Conservation (phyloP, 2,329 filamentous ascomycete species). For the Alternaria angustiovoidea region DNA sequence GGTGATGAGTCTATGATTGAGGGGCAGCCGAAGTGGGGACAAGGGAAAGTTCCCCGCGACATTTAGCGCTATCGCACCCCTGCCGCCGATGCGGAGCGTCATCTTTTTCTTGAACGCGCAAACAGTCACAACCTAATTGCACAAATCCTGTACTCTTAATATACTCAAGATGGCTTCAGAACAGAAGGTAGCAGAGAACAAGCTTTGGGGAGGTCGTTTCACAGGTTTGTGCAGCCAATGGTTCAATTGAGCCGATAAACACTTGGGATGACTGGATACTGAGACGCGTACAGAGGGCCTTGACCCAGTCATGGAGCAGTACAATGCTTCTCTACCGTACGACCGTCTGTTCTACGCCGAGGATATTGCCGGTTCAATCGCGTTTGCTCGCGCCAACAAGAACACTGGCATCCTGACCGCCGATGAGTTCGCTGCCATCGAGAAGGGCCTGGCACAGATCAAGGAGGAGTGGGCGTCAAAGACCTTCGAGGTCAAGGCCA, state of each 20-base stretch:
- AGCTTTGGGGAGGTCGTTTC: slow-evolving; percentile 51
- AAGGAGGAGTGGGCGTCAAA: slow-evolving; percentile 58
- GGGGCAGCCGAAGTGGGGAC: slow-evolving; percentile 2
- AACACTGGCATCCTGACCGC: slow-evolving; percentile 76
- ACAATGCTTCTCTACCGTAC: slow-evolving; percentile 83
- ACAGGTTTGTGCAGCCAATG: slow-evolving; percentile 12
- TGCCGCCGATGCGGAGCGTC: slow-evolving; percentile 36
- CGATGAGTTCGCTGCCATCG: slow-evolving; percentile 77
- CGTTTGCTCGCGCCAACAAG: slow-evolving; percentile 81
- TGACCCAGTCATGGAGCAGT: slow-evolving; percentile 85
- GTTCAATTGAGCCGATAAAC: neutral
- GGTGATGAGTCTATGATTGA: neutral
- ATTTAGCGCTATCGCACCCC: slow-evolving; percentile 21
- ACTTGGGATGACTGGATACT: slow-evolving; percentile 16
- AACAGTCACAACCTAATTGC: slow-evolving; percentile 32
- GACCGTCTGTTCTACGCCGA: slow-evolving; percentile 80
- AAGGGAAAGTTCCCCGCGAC: slow-evolving; percentile 11
- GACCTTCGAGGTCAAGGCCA: slow-evolving; percentile 57
- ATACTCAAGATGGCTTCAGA: slow-evolving; percentile 39
- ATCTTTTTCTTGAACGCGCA: slow-evolving; percentile 32
- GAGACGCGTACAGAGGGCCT: slow-evolving; percentile 68
- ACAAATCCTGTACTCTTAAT: slow-evolving; percentile 1
- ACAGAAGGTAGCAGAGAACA: slow-evolving; percentile 50
- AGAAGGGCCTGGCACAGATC: slow-evolving; percentile 71
- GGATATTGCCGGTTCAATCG: slow-evolving; percentile 81